Evolutionary conservation across 2,329 filamentous ascomycete species (phyloP), one percentile per base, ranked within the genome.

Genomic region (Raffaelea arxii): DNA sequence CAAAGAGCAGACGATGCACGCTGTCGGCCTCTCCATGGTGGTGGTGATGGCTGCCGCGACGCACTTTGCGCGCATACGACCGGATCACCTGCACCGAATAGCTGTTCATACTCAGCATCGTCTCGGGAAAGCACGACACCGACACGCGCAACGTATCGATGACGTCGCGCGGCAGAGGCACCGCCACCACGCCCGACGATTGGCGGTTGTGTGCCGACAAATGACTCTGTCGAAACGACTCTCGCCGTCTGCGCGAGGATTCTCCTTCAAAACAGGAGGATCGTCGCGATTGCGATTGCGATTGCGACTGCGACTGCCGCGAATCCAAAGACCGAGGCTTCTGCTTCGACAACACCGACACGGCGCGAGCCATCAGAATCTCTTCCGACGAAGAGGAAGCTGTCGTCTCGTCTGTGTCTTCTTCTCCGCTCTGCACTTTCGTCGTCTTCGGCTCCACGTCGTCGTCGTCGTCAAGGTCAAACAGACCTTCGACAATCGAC

Each of bases 81-180:
- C 77, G 72, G 48, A 80, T 77, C 0, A 72, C 78, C 58, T 80
- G 75, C 42, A 78, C 65, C 0, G 75, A 72, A 4, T 78, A 62
- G 54, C 71, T 77, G 0, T 69, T 72, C 5, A 74, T 71, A 11
- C 72, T 62, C 1, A 80, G 68, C 70, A 78, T 77, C 1, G 75
- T 77, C 52, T 78, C 75, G 0, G 76, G 76, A 51, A 80, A 80
- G 53, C 72, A 77, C 5, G 68, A 62, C 11, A 77, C 69, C 0
- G 71, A 76, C 6, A 77, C 66, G 24, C 71, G 64, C 4, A 80
- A 62, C 1, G 68, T 76, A 48, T 80, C 75, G 36, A 78, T 58
- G 3, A 77, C 65, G 23, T 77, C 68, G 1, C 71, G 67, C 0
- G 75, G 72, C 0, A 80, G 62, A 1, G 71, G 75, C 6, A 78